phyloP scores from a whole-genome alignment of 2,329 filamentous ascomycete genomes.

The Westerdykella ornata region DNA sequence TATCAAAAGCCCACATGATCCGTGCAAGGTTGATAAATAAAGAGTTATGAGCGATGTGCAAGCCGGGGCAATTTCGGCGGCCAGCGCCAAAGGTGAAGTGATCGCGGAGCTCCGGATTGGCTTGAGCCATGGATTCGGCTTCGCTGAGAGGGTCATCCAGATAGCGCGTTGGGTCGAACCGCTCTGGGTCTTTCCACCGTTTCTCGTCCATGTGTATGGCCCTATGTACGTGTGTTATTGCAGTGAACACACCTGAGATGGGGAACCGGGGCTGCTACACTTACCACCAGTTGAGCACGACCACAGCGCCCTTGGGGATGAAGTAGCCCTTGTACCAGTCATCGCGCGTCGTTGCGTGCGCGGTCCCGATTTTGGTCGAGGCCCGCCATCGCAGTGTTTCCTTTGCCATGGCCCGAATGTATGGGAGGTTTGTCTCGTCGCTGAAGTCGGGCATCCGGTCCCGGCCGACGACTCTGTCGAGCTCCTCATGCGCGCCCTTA shows the following conservation, averaged over 20 bases:
- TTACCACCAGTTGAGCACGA: slow-evolving; percentile 28
- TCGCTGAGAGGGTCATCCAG: slow-evolving; percentile 4
- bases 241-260: too few species aligned
- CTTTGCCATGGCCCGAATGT: slow-evolving; percentile 27
- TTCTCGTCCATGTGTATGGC: slow-evolving; percentile 8
- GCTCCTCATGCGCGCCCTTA: slow-evolving; percentile 41
- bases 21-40: slow-evolving; percentile 24
- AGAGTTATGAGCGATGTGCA: slow-evolving; percentile 27
- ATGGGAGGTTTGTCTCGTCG: slow-evolving; percentile 40
- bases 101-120: slow-evolving; percentile 18
- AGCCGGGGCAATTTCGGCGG: slow-evolving; percentile 32
- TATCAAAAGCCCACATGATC: slow-evolving; percentile 30
- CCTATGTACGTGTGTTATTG: too few species aligned
- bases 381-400: slow-evolving; percentile 42
- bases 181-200: slow-evolving; percentile 32
- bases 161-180: slow-evolving; percentile 43
- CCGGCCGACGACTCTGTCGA: slow-evolving; percentile 45
- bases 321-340: slow-evolving; percentile 33
- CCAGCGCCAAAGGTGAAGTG: slow-evolving; percentile 36
- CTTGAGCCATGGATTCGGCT: slow-evolving; percentile 8
- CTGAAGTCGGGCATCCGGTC: slow-evolving; percentile 43
- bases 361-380: slow-evolving; percentile 23
- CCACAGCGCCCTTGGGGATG: slow-evolving; percentile 38
- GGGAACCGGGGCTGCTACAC: too few species aligned
- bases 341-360: slow-evolving; percentile 28